Evolutionary conservation across 1,284 basidiomycete genomes (phyloP).

Genomic region (Phellopilus nigrolimitatus): DNA sequence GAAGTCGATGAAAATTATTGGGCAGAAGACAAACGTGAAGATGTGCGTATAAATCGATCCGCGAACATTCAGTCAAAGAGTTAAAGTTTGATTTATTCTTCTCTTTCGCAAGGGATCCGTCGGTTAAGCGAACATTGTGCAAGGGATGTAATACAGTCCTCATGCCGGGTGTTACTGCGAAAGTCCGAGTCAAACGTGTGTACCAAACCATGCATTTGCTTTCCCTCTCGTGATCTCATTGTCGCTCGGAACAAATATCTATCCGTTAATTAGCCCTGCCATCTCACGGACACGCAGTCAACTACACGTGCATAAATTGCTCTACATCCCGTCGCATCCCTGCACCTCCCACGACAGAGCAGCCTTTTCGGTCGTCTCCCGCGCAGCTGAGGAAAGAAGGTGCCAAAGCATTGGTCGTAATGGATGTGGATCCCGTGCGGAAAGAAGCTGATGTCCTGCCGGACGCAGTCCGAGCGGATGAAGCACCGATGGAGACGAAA

Average conservation of each 20-base stretch:
- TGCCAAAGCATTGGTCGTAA: background rate
- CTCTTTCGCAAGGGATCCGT: slow-evolving; percentile 59
- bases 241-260: slow-evolving; percentile 11
- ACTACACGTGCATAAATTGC: slow-evolving; percentile 55
- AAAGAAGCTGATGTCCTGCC: background rate
- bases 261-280: slow-evolving; percentile 36
- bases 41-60: slow-evolving; percentile 45
- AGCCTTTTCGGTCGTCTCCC: background rate
- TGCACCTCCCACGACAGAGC: slow-evolving; percentile 40
- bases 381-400: background rate
- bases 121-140: slow-evolving; percentile 73
- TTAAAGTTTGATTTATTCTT: slow-evolving; percentile 7
- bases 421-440: slow-evolving; percentile 1
- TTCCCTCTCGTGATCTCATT: background rate
- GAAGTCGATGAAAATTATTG: slow-evolving; percentile 61
- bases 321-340: slow-evolving; percentile 52
- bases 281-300: slow-evolving; percentile 48
- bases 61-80: background rate
- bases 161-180: slow-evolving; percentile 60
- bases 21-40: slow-evolving; percentile 67
- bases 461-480: slow-evolving; percentile 6
- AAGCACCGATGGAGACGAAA: background rate
- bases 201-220: slow-evolving; percentile 17
- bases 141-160: slow-evolving; percentile 60
- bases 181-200: slow-evolving; percentile 61